Base-by-base conservation (phyloP, 148 eudicot genomes). In the Vaccinium darrowii region DNA sequence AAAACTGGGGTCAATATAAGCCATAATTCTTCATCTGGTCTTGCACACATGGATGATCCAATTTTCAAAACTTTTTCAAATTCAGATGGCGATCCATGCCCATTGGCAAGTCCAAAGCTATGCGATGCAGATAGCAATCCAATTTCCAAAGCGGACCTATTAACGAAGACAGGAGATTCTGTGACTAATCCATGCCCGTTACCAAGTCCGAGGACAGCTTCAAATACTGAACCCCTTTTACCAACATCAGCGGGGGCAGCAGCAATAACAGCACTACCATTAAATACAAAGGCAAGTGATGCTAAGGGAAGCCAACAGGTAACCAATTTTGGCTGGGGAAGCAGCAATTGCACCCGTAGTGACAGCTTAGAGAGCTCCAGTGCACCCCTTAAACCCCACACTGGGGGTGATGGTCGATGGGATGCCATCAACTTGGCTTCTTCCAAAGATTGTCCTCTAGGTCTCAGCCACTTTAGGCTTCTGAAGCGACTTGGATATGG, bases 401-500 rank as follows among this genome's bases (percentile, higher is more conserved):
- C 98, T 56, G 98, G 98, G 4, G 94, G 95, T 3, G 94, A 95
- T 86, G 84, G 88, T 16, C 77, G 97, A 85, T 95, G 98, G 98
- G 95, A 94, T 60, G 98, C 95, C n/a, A 90, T 95, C 39, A 92
- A 88, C 80, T 77, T 76, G n/a, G 89, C 86, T 2, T 87, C 84
- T 80, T 85, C 91, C 6, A 90, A 67, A 82, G 94, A 93, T 1
- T 79, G 91, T 13, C 95, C 95, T 9, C 80, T 93, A 65, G 93
- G 93, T 71, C 94, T 95, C n/a, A 84, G 81, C 86, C 93, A 95
- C 82, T 95, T 95, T 75, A 90, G 95, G 84, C 91, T 95, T 47
- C 86, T 95, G 10, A 95, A 95, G 86, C 86, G 97, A 84, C 91
- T 95, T 8, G 98, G 98, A 18, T 93, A 94, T 86, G 98, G 98